Evolutionary conservation across 2,329 filamentous ascomycete genomes (phyloP), one percentile per base, ranked within the genome.

Genomic region (Cadophora malorum): DNA sequence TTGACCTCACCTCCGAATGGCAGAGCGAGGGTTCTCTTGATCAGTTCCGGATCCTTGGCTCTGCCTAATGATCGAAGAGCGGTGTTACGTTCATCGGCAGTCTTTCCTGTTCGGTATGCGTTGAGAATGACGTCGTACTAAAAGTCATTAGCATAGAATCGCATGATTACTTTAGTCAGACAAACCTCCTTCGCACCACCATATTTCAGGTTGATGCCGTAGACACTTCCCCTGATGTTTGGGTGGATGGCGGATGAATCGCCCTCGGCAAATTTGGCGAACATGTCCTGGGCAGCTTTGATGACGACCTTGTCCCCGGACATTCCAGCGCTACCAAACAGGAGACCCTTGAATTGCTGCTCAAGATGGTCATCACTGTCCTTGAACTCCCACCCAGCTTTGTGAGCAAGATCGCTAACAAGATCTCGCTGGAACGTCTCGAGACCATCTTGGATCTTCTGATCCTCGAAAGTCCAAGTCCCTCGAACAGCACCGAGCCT

Each of bases 311-410:
- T 83, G 75, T 98, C 95, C 41, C 93, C 94, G 56, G 90, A 86
- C 73, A 93, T 83, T 67, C 94, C 95, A 62, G 95, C 93, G 73
- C 86, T 88, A 69, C 92, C 91, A 78, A 98, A 98, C 78, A 97
- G 86, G 78, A 97, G 87, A 16, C 89, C 90, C 84, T 98, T 98
- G 86, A 97, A 96, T 79, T 97, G 94, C 79, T 97, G 94, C 79
- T 94, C 86, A 73, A 97, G 90, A 78, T 97, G 94, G 61, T 91
- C 93, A 75, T 98, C 95, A 3, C 85, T 86, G 31, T 94, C 91
- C 33, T 88, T 90, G 80, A 98, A 97, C 16, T 88, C 82, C 95
- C 95, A 98, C 68, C 95, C 95, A 55, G 96, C 81, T 77, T 94
- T 87, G 79, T 97, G 94, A 0, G 94, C 91, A 80, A 94, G 95